Evolutionary conservation across 2,329 filamentous ascomycete species (phyloP), one percentile per base, ranked within the genome.

Genomic region (Fusarium sp.): DNA sequence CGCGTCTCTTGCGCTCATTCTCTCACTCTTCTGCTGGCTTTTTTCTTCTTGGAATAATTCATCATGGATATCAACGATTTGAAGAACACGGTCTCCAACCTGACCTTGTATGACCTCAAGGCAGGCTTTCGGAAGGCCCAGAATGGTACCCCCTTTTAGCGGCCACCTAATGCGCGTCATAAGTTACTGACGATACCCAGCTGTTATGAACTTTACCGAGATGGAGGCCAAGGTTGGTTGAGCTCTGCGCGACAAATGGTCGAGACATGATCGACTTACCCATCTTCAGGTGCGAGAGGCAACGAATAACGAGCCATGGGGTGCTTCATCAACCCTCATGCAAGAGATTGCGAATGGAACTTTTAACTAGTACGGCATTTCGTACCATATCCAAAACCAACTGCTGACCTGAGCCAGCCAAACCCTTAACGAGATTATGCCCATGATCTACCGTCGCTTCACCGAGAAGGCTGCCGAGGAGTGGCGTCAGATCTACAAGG

Each of bases 401-500:
- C 52, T 59, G 50, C 64, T 78, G 58, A 78, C 76, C 18, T 42
- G 48, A 20, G 44, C 62, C 79, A 98, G 95, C 81, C 94, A 97
- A 90, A 90, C 95, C 56, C 90, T 99, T 62, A 98, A 98, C 82
- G 96, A 99, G 83, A 98, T 99, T 80, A 99, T 99, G 96, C 96
- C 96, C 73, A 96, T 99, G 94, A 97, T 99, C 79, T 99, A 99
- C 86, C 96, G 97, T 79, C 93, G 96, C 73, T 99, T 99, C 82
- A 99, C 96, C 67, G 96, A 99, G 81, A 99, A 99, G 86, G 89
- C 94, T 11, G 95, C 96, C 60, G 96, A 99, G 81, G 96, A 99
- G 84, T 99, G 96, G 96, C 90, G 96, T 74, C 96, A 99, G 82
- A 99, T 99, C 79, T 99, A 99, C 88, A 99, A 99, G 86, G 92